Conservation (phyloP, 225 moss, liverwort and hornwort genomes). For the Pseudoscleropodium purum region DNA sequence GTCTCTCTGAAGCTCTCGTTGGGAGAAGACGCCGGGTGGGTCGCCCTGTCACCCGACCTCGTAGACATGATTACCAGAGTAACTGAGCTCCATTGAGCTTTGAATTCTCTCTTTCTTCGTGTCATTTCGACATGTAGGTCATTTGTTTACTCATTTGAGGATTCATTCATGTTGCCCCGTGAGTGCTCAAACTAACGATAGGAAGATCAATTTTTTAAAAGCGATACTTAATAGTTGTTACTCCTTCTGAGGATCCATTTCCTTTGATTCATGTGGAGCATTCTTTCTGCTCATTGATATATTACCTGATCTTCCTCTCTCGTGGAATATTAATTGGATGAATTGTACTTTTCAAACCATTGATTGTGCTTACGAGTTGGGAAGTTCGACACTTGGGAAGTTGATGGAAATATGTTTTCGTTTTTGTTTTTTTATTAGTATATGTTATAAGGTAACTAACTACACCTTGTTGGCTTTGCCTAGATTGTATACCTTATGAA, state of each 20-base stretch:
- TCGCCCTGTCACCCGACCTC: slow-evolving; percentile 30
- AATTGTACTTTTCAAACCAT: background rate
- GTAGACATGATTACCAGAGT: slow-evolving; percentile 19
- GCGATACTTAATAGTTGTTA: background rate
- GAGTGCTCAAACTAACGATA: background rate
- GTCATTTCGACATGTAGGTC: background rate
- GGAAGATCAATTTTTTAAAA: background rate
- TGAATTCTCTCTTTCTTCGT: background rate
- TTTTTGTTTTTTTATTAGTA: background rate
- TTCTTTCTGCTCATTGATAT: background rate
- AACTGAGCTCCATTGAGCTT: background rate
- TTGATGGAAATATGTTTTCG: background rate
- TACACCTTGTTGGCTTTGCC: background rate
- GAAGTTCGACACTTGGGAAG: background rate
- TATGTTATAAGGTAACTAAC: too few relatives aligned
- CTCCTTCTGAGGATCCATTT: background rate
- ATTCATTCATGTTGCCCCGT: background rate
- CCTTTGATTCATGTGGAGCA: background rate
- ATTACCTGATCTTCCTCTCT: background rate
- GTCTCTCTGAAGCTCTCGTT: slow-evolving; percentile 41
- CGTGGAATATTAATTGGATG: background rate
- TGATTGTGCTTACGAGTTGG: background rate
- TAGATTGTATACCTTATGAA: background rate
- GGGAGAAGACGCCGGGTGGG: slow-evolving; percentile 62
- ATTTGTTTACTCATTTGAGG: background rate